Evolutionary conservation across 805 yeast species (phyloP).

Genomic region (Kurtzmaniella cleridarum): DNA sequence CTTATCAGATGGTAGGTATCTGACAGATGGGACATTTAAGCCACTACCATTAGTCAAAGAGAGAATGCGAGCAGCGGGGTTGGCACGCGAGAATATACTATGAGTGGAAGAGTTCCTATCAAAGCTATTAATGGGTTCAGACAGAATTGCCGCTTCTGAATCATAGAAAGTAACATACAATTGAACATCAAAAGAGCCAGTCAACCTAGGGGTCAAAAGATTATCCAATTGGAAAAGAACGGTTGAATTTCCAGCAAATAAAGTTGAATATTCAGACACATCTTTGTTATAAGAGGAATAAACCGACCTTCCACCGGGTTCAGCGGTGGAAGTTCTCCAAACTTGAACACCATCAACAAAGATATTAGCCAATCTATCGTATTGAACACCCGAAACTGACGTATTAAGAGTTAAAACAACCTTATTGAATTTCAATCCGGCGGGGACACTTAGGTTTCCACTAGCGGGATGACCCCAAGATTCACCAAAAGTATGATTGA

Average conservation of each 20-base stretch:
- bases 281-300: conserved; percentile 57
- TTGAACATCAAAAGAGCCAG: conserved; percentile 55
- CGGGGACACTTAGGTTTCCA: conserved; percentile 38
- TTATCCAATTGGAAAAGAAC: conserved; percentile 64
- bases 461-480: conserved; percentile 57
- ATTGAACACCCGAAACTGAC: conserved; percentile 53
- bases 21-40: conserved; percentile 34
- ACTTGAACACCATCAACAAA: conserved; percentile 58
- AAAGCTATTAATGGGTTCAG: not conserved
- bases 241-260: conserved; percentile 43
- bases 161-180: conserved; percentile 49
- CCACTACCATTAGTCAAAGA: conserved; percentile 27
- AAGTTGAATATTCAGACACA: conserved; percentile 46
- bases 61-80: conserved; percentile 34
- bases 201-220: conserved; percentile 44
- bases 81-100: conserved; percentile 20
- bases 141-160: conserved; percentile 11
- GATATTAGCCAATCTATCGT: conserved; percentile 61
- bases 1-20: conserved; percentile 39
- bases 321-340: conserved; percentile 80
- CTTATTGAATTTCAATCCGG: conserved; percentile 38
- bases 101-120: conserved; percentile 5
- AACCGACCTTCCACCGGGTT: conserved; percentile 45
- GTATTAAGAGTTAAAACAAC: conserved; percentile 52
- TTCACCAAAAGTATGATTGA: conserved; percentile 48